Base-by-base conservation (phyloP, 768 basidiomycete species). In the Kwoniella botswanensis region DNA sequence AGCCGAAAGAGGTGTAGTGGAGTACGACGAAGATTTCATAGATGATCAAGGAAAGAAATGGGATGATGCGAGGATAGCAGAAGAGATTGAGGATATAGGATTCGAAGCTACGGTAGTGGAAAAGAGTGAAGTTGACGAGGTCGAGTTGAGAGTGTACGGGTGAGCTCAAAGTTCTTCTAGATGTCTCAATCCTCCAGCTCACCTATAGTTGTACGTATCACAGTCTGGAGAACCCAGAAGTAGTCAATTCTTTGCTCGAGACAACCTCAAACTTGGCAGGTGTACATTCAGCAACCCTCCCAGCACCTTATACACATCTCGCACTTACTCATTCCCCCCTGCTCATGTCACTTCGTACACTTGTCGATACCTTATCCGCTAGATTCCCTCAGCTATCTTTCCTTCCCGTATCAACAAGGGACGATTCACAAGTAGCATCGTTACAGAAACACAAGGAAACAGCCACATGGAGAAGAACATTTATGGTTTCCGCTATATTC, bases 1-100 rank as follows among this genome's bases (percentile, higher is more conserved):
- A 26, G 93, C 97, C 13, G 96, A 99, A 83, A 90, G 96, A 15
- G 96, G 90, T 3, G 88, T 93, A 57, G 86, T 99, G 73, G 94
- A 96, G 82, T 99, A 91, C 77, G 94, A 98, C 76, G 89, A 92
- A 1, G 79, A 85, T 0, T 79, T 85, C 59, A 62, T 76, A 42
- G 60, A 79, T 62, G 50, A 44, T 22, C 60, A 72, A 67, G 73
- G 82, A 42, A 17, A 68, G 65, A 70, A 50, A n/a, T 99, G 97
- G 97, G 88, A 87, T 43, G 84, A 88, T 10, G 92, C 90, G 58
- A 93, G 92, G 82, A 88, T 99, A 64, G 86, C 93, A 43, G 87
- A 93, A 84, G 97, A 98, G 83, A 91, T 98, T 53, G 87, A 91
- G 73, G 91, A 95, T 74, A 77, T 80, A 24, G 82, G 82, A 0